Evolutionary conservation across 352 stramenopile genomes (phyloP).

Genomic region (Pythium scleroteichum): DNA sequence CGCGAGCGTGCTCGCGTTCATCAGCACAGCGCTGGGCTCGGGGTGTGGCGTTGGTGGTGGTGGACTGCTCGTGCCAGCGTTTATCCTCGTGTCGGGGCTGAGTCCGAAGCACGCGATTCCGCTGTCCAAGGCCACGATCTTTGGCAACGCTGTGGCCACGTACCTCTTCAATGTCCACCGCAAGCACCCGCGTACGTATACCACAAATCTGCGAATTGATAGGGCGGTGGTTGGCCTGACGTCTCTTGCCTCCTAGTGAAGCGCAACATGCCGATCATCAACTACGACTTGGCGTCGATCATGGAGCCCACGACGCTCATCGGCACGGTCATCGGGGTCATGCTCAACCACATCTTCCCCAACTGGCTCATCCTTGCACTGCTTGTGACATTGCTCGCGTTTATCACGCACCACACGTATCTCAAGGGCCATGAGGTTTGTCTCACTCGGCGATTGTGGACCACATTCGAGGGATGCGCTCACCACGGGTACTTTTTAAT

Average conservation of each 20-base stretch:
- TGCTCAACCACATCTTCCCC: constrained; percentile 83
- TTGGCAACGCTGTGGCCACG: constrained; percentile 95
- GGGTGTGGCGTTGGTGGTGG: constrained; percentile 92
- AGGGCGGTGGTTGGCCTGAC: no score
- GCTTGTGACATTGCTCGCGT: constrained; percentile 69
- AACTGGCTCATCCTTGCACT: constrained; percentile 84
- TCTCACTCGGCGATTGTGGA: background rate
- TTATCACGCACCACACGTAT: constrained; percentile 72
- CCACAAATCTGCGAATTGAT: background rate
- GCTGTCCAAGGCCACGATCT: constrained; percentile 96
- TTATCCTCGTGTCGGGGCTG: constrained; percentile 94
- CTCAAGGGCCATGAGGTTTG: constrained; percentile 55
- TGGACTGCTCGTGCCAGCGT: constrained; percentile 96
- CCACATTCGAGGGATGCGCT: background rate
- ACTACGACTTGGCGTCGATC: constrained; percentile 97
- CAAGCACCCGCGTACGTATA: constrained; percentile 86
- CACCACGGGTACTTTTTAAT: background rate
- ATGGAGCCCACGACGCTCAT: constrained; percentile 95
- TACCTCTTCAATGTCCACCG: constrained; percentile 93
- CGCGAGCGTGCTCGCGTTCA: constrained; percentile 67
- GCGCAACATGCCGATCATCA: constrained; percentile 93
- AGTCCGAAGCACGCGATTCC: constrained; percentile 96
- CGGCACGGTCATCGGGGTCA: constrained; percentile 75
- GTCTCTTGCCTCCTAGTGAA: constrained; percentile 35
- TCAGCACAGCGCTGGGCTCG: constrained; percentile 90